Percentiles rank a stretch among this genome's conserved stretches.
Conservation (phyloP, 164 flowering plant genomes). For the Magnolia officinalis region DNA sequence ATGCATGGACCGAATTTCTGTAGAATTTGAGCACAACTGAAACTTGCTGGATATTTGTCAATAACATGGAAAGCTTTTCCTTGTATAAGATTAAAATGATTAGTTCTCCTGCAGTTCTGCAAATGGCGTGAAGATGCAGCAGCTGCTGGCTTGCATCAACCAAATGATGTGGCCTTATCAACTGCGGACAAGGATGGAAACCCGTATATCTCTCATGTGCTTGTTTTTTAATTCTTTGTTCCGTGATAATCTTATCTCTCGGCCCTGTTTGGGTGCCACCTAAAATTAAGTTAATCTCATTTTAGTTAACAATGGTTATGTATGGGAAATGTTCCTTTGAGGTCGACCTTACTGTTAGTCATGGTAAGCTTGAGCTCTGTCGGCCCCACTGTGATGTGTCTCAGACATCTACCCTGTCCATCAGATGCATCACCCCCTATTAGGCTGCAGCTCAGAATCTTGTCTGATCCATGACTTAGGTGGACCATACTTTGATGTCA, state of each 20-base stretch:
- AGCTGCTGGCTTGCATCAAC: conserved; percentile 70
- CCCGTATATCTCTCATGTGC: conserved; percentile 44
- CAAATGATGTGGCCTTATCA: conserved; percentile 90
- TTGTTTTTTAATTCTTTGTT: conserved; percentile 1
- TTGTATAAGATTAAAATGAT: not conserved
- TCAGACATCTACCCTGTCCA: too few relatives aligned
- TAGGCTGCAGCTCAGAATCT: too few relatives aligned
- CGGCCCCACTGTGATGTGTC: too few relatives aligned
- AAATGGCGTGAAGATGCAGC: conserved; percentile 95
- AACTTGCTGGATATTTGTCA: conserved; percentile 2
- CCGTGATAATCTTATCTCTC: not conserved
- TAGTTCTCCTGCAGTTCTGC: conserved; percentile 49
- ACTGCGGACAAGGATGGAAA: conserved; percentile 73
- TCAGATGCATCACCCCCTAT: too few relatives aligned
- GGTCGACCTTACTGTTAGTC: too few relatives aligned
- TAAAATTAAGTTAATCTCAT: too few relatives aligned
- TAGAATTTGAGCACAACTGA: not conserved
- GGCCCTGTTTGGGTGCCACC: too few relatives aligned
- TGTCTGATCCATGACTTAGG: too few relatives aligned
- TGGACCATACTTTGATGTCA: too few relatives aligned
- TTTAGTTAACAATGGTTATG: too few relatives aligned
- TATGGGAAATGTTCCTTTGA: too few relatives aligned
- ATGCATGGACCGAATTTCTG: not conserved
- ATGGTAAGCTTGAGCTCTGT: too few relatives aligned
- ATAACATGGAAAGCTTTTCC: not conserved